Base-by-base conservation (phyloP, 176 grass and related monocot species). In the Oryza meridionalis region DNA sequence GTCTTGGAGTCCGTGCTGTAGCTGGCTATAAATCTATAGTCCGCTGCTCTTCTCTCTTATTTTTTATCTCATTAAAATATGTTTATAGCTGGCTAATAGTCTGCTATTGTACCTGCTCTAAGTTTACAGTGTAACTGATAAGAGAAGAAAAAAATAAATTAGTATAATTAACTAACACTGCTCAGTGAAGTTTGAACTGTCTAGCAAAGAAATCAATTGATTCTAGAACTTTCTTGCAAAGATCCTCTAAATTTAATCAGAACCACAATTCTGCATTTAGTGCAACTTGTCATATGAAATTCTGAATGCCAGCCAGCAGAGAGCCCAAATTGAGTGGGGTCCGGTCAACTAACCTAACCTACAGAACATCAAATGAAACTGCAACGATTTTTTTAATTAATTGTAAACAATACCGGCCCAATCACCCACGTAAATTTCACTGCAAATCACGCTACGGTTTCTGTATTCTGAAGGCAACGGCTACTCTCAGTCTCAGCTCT, bases 381-480 rank as follows among this genome's bases (percentile, higher is more conserved):
- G 17, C 82, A 43, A 22, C 19, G 69, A 62, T 0, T 51, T 8
- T 65, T 66, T 51, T 14, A 66, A 67, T 63, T 26, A 17, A 67
- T 25, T 26, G 16, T 49, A 17, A 31, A 1, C 21, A 38, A 70
- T 43, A 37, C 16, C 17, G 16, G 69, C 55, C n/a, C 69, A 14
- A 35, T 53, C 25, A 73, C 35, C 81, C 6, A 50, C 35, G 42
- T 63, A 47, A 69, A 77, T 21, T 15, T 44, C 24, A 43, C 0
- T 2, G 14, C 26, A 3, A 53, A 46, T 13, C 19, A 11, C 51
- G 55, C 73, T 64, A 62, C 9, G 24, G 10, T 22, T 73, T 44
- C 9, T 31, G 58, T 70, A 58, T 9, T 53, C 55, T 38, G n/a
- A 73, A 67, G 32, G 16, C 9, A 88, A 88, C 49, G 81, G 81